Evolutionary conservation across 768 basidiomycete species (phyloP), one percentile per base, ranked within the genome.

Genomic region (Exsudoporus frostii): DNA sequence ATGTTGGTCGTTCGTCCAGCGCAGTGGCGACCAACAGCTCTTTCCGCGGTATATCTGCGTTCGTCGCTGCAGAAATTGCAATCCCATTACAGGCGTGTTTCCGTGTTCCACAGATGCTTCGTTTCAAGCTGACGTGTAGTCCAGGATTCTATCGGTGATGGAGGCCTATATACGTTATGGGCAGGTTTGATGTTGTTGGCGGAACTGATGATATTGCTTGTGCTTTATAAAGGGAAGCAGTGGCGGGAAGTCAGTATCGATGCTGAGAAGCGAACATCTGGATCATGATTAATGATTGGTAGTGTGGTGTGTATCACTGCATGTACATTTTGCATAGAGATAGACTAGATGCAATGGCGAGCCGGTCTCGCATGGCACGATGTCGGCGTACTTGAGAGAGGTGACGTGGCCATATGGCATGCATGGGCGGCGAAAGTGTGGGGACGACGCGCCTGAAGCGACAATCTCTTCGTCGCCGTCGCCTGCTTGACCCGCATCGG

Each of bases 11-110:
- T 15, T 90, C 90, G 0, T 86, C 90, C 0, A 83, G 82, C 2
- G 91, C 89, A 0, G 80, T 84, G 7, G 90, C 92, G 0, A 72
- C 79, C 34, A 95, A 95, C 67, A 85, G 85, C 44, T 80, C 79
- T 20, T 86, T 89, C 67, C 80, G 93, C 27, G 90, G 92, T 0
- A 15, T 77, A 1, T 72, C 74, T 19, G 90, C 84, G 1, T 88
- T 89, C 64, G 61, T 90, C 17, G 83, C 83, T 1, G 81, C 82
- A 0, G 90, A 94, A 66, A 71, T 89, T 14, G 88, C 88, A 0
- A 81, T 90, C 0, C 90, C 91, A 0, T 73, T 93, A 10, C 85
- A 88, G 77, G 55, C 52, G 13, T 3, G 45, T 34, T 39, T n/a
- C 7, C 22, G 49, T 17, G 22, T 30, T 38, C 13, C 36, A 5